Conservation (phyloP, 2,329 filamentous ascomycete genomes). For the Ophiostoma novo-ulmi region DNA sequence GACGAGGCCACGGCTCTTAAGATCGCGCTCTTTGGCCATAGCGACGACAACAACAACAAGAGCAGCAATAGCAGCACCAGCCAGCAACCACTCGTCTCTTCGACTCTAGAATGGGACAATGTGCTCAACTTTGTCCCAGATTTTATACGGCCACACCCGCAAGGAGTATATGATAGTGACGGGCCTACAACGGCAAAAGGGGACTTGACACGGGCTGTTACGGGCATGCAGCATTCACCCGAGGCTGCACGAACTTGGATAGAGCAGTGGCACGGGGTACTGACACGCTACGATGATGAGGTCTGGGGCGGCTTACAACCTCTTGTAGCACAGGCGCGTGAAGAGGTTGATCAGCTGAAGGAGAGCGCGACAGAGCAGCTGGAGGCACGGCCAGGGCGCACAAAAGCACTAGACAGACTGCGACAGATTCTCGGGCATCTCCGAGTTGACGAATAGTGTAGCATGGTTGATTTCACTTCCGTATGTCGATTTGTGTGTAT, state of each 20-base stretch:
- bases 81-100: slow-evolving; percentile 14
- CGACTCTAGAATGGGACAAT: slow-evolving; percentile 39
- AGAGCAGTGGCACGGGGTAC: slow-evolving; percentile 51
- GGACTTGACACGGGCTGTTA: slow-evolving; percentile 28
- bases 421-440: slow-evolving; percentile 40
- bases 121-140: slow-evolving; percentile 49
- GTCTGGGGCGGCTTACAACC: slow-evolving; percentile 62
- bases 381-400: slow-evolving; percentile 29
- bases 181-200: slow-evolving; percentile 16
- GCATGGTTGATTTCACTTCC: neutral
- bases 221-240: slow-evolving; percentile 39
- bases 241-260: slow-evolving; percentile 45
- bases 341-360: slow-evolving; percentile 48
- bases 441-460: slow-evolving; percentile 26
- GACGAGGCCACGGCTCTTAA: slow-evolving; percentile 35
- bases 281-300: slow-evolving; percentile 56
- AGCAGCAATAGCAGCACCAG: slow-evolving; percentile 20
- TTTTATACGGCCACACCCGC: slow-evolving; percentile 34
- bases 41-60: slow-evolving; percentile 19
- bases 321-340: slow-evolving; percentile 51
- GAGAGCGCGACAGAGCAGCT: slow-evolving; percentile 18
- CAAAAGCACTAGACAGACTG: slow-evolving; percentile 38
- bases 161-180: slow-evolving; percentile 27
- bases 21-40: slow-evolving; percentile 37
- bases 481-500: no score